Conservation (phyloP, 75 land plant genomes). For the Cryptomeria japonica region DNA sequence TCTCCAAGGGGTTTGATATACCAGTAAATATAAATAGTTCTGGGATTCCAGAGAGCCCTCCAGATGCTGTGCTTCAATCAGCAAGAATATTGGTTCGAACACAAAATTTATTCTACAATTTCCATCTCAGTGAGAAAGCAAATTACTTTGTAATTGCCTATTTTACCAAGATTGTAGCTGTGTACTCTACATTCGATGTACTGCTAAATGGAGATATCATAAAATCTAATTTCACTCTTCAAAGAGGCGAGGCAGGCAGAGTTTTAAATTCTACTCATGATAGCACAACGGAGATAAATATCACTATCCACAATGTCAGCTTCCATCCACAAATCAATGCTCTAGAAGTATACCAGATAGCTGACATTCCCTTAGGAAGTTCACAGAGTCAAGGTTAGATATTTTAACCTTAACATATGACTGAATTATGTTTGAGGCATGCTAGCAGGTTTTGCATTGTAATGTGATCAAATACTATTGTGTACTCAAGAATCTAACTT, state of each 20-base stretch:
- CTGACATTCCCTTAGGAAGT: conserved; percentile 37
- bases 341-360: conserved; percentile 53
- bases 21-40: conserved; percentile 25
- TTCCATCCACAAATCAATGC: conserved; percentile 54
- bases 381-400: conserved; percentile 42
- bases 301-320: conserved; percentile 36
- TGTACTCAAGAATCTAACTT: neutral
- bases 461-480: neutral
- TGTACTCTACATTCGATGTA: conserved; percentile 38
- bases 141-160: conserved; percentile 58
- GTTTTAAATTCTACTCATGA: conserved; percentile 12
- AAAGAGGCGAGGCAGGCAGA: conserved; percentile 16
- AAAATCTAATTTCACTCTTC: conserved; percentile 29
- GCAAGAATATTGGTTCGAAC: conserved; percentile 48
- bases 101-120: conserved; percentile 34
- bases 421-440: neutral
- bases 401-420: neutral
- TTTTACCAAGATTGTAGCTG: conserved; percentile 53
- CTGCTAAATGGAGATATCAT: conserved; percentile 37
- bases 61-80: conserved; percentile 54
- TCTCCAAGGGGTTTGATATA: conserved; percentile 34
- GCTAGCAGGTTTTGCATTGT: neutral
- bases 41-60: conserved; percentile 45
- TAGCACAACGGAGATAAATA: conserved; percentile 25
- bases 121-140: conserved; percentile 35